Evolutionary conservation across 202 grass and related monocot genomes (phyloP).

Genomic region (Panicum hallii): DNA sequence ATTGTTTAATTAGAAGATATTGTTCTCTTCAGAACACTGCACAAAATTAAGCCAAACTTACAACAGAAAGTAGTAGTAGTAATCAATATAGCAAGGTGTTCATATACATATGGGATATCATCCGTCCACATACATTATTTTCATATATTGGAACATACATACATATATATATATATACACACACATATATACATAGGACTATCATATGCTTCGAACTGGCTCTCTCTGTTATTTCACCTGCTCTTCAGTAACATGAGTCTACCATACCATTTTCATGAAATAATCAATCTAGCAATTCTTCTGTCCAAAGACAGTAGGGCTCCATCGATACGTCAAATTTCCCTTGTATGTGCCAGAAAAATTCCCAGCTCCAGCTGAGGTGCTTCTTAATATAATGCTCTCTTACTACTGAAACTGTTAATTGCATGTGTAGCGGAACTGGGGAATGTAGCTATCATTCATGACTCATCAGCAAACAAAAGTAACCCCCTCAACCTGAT

Average conservation of each 20-base stretch:
- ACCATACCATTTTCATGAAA: neutral
- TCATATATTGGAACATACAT: neutral
- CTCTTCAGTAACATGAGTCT: neutral
- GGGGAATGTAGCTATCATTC: neutral
- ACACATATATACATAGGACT: neutral
- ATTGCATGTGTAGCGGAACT: neutral
- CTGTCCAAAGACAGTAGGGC: neutral
- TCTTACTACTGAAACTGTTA: conserved; percentile 6
- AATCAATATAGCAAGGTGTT: neutral
- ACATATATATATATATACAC: neutral
- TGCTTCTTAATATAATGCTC: neutral
- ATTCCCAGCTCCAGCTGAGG: neutral
- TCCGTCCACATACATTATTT: neutral
- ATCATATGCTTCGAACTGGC: conserved; percentile 10
- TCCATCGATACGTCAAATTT: neutral
- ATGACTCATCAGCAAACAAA: neutral
- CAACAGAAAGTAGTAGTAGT: neutral
- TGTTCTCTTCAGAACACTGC: neutral
- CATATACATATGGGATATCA: neutral
- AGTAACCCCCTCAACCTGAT: no score
- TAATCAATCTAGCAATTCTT: neutral
- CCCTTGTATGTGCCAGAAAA: neutral
- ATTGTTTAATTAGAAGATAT: neutral
- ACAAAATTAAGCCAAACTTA: neutral
- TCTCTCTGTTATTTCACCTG: neutral